Conservation (phyloP, 2,329 filamentous ascomycete species). For the Pseudofabraea citricarpa region DNA sequence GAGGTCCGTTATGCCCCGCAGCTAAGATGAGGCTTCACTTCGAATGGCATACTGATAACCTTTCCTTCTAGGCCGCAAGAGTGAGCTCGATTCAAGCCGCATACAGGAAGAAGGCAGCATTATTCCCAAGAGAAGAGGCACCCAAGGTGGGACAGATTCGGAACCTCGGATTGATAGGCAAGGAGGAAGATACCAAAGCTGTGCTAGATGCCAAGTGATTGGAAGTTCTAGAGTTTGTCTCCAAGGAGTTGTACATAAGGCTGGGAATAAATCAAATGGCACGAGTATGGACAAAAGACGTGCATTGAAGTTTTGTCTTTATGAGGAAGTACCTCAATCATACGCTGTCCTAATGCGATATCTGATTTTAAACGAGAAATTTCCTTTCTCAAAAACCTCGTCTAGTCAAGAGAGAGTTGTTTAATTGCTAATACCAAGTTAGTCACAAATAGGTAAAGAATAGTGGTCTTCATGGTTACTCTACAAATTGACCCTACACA, state of each 20-base stretch:
- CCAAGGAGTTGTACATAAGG: constrained; percentile 23
- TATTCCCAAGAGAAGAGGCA: constrained; percentile 72
- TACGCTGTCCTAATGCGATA: too few relatives aligned
- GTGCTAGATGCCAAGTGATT: constrained; percentile 33
- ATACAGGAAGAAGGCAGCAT: constrained; percentile 74
- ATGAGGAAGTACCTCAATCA: too few relatives aligned
- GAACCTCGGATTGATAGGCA: constrained; percentile 77
- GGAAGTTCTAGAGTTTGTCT: constrained; percentile 2
- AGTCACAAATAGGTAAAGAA: too few relatives aligned
- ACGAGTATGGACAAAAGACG: too few relatives aligned
- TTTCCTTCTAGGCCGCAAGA: constrained; percentile 57
- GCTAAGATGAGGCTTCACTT: too few relatives aligned
- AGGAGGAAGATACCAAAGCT: constrained; percentile 73
- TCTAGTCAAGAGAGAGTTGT: too few relatives aligned
- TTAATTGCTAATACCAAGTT: too few relatives aligned
- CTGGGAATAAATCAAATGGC: neutral
- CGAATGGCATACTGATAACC: constrained; percentile 9
- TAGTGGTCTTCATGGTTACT: too few relatives aligned
- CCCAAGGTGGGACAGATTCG: constrained; percentile 83
- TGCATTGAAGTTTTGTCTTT: too few relatives aligned
- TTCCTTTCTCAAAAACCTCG: too few relatives aligned
- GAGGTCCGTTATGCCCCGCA: constrained; percentile 60
- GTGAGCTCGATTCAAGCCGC: constrained; percentile 75
- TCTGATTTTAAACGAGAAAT: too few relatives aligned
- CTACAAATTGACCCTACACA: too few relatives aligned